Percentiles rank a stretch among this genome's conserved stretches.
These are phyloP conservation scores for Pichia sp. DNA, from an alignment of 1,139 yeast genomes.

Conservation along the genomic window DNA sequence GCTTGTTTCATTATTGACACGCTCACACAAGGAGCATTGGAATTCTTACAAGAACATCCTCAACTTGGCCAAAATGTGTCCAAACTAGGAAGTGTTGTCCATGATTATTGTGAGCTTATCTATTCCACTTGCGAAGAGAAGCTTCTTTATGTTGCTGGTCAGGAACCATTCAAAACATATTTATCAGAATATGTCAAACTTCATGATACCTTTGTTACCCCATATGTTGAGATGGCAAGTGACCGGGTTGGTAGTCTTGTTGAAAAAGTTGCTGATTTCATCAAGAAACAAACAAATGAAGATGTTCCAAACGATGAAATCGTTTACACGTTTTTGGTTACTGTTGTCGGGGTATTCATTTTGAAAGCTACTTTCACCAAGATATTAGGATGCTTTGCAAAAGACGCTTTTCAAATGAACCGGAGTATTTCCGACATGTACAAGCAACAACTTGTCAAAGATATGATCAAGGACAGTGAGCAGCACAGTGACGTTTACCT, in stretches of 20 bases:
- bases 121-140: slow-evolving; percentile 1
- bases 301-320: slow-evolving; percentile 9
- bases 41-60: slow-evolving; percentile 1
- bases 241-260: slow-evolving; percentile 1
- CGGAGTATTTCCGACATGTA: slow-evolving; percentile 25
- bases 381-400: slow-evolving; percentile 19
- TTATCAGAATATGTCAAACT: slow-evolving; percentile 4
- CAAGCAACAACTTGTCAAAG: slow-evolving; percentile 13
- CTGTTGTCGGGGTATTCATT: slow-evolving; percentile 19
- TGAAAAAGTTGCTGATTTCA: neutral
- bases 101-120: slow-evolving; percentile 4
- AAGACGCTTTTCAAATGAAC: slow-evolving; percentile 26
- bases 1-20: neutral
- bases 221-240: slow-evolving; percentile 10
- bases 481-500: slow-evolving; percentile 12
- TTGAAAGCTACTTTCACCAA: slow-evolving; percentile 15
- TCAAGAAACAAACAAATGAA: neutral
- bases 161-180: slow-evolving; percentile 14
- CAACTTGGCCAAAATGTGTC: neutral
- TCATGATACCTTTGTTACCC: slow-evolving; percentile 12
- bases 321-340: slow-evolving; percentile 18
- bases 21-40: neutral
- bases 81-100: neutral
- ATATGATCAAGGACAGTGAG: slow-evolving; percentile 3
- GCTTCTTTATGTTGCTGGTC: neutral